phyloP scores from a whole-genome alignment of 2,329 filamentous ascomycete genomes.

The Diaporthe ilicicola region DNA sequence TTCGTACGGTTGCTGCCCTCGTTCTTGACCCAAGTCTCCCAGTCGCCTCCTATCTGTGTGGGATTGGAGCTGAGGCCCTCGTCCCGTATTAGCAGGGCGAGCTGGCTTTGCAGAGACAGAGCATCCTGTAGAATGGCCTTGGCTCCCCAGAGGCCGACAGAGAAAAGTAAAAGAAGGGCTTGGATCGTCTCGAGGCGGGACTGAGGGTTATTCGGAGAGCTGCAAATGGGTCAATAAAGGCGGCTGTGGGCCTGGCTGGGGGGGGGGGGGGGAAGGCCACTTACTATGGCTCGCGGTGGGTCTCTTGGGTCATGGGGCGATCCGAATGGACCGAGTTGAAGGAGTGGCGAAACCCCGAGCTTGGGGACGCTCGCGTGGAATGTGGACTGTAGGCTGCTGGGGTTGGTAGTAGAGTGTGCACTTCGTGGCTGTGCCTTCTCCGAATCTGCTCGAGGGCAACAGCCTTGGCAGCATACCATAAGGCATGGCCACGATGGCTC shows the following conservation, averaged over 20 bases:
- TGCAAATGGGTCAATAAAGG: slow-evolving; percentile 37
- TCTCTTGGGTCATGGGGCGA: slow-evolving; percentile 64
- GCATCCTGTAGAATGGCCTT: slow-evolving; percentile 69
- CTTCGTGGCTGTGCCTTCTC: slow-evolving; percentile 63
- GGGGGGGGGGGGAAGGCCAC: slow-evolving; percentile 67
- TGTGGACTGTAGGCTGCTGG: slow-evolving; percentile 67
- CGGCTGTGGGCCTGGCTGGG: slow-evolving; percentile 49
- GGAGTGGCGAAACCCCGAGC: slow-evolving; percentile 64
- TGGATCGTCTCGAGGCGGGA: slow-evolving; percentile 72
- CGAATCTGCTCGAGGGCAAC: slow-evolving; percentile 67
- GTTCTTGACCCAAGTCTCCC: slow-evolving; percentile 68
- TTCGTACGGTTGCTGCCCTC: slow-evolving; percentile 67
- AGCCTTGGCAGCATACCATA: slow-evolving; percentile 69
- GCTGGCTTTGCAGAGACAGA: slow-evolving; percentile 64
- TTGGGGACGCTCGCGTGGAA: slow-evolving; percentile 67
- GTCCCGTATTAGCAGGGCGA: slow-evolving; percentile 66
- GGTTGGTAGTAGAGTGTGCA: slow-evolving; percentile 64
- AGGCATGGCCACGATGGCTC: slow-evolving; percentile 63
- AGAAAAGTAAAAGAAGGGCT: slow-evolving; percentile 67
- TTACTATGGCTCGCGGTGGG: slow-evolving; percentile 68
- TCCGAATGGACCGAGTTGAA: slow-evolving; percentile 67
- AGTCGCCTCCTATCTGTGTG: slow-evolving; percentile 59
- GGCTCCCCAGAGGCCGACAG: slow-evolving; percentile 68
- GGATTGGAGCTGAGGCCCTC: slow-evolving; percentile 62
- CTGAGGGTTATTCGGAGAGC: slow-evolving; percentile 67